Evolutionary conservation across 2,329 filamentous ascomycete species (phyloP), one percentile per base, ranked within the genome.

Genomic region (Aspergillus arachidicola): DNA sequence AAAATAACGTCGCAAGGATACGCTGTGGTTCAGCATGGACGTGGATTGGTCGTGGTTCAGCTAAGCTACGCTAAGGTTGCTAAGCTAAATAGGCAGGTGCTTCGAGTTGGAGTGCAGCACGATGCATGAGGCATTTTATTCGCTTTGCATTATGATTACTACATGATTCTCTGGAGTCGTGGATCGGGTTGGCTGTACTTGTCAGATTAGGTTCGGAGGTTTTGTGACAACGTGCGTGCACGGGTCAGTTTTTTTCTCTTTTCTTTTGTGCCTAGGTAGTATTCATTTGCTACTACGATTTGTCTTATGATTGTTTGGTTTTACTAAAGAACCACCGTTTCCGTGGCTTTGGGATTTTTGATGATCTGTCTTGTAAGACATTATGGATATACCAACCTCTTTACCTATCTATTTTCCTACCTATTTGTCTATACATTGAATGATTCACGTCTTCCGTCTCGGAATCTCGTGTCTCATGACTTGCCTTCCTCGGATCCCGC

Each of bases 61-160:
- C 51, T 55, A 55, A 55, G 51, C 51, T 55, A 55, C 51, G 51
- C 51, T 55, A 55, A 55, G 51, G 51, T 26, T 55, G 51, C 51
- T 55, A 55, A 55, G 51, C 51, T 55, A 55, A 55, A 55, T 55
- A 55, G 51, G 51, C 51, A 55, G 51, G 51, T 55, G 51, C 32
- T 38, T 55, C 23, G 51, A 54, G 19, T 30, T 34, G 12, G 51
- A 55, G 32, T 23, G 30, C 19, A 54, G n/a, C 2, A 23, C 50
- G 32, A 10, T 38, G 34, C 30, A 55, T 55, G 51, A 55, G 51
- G 51, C 16, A 55, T 55, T 55, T 55, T 38, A 55, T 38, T 55
- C 21, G 32, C 30, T 38, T 36, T n/a, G 2, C n/a, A 11, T 34
- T 21, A 34, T 36, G 2, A 54, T 34, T 53, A 53, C 32, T 34